Evolutionary conservation across 2,329 filamentous ascomycete genomes (phyloP).

Genomic region (Claviceps citrina): DNA sequence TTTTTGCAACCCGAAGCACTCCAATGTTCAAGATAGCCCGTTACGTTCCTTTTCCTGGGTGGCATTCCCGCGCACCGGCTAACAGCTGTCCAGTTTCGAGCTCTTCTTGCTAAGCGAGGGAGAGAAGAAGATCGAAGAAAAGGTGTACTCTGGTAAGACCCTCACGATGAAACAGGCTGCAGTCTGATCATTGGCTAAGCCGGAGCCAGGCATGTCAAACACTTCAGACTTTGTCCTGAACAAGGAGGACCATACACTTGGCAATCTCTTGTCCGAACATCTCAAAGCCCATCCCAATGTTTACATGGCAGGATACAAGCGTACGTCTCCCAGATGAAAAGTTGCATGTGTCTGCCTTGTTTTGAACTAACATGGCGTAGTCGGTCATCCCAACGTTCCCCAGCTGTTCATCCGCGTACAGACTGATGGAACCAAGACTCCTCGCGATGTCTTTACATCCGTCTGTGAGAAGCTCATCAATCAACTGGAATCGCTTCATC

Average conservation of each 20-base stretch:
- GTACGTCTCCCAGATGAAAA: slow-evolving; percentile 30
- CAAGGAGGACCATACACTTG: slow-evolving; percentile 94
- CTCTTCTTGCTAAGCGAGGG: slow-evolving; percentile 74
- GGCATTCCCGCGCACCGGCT: slow-evolving; percentile 8
- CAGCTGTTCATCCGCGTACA: slow-evolving; percentile 64
- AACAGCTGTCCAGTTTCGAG: slow-evolving; percentile 54
- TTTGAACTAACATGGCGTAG: slow-evolving; percentile 13
- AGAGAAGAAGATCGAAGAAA: slow-evolving; percentile 86
- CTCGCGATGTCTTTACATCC: slow-evolving; percentile 73
- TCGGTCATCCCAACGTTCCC: slow-evolving; percentile 45
- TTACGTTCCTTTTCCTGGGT: slow-evolving; percentile 13
- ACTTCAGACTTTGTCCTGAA: slow-evolving; percentile 90
- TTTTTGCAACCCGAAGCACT: slow-evolving; percentile 23
- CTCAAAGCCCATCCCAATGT: slow-evolving; percentile 75
- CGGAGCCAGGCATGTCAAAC: slow-evolving; percentile 57
- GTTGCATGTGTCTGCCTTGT: slow-evolving; percentile 1
- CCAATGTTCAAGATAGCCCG: slow-evolving; percentile 22
- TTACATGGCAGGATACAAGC: slow-evolving; percentile 83
- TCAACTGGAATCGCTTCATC: slow-evolving; percentile 63
- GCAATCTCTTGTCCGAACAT: slow-evolving; percentile 73
- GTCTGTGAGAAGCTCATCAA: slow-evolving; percentile 71
- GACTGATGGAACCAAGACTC: slow-evolving; percentile 75
- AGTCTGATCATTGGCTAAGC: neutral
- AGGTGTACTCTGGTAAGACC: slow-evolving; percentile 68
- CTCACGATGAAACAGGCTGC: neutral